Conservation (phyloP, 805 yeast species). For the Yarrowia osloensis region DNA sequence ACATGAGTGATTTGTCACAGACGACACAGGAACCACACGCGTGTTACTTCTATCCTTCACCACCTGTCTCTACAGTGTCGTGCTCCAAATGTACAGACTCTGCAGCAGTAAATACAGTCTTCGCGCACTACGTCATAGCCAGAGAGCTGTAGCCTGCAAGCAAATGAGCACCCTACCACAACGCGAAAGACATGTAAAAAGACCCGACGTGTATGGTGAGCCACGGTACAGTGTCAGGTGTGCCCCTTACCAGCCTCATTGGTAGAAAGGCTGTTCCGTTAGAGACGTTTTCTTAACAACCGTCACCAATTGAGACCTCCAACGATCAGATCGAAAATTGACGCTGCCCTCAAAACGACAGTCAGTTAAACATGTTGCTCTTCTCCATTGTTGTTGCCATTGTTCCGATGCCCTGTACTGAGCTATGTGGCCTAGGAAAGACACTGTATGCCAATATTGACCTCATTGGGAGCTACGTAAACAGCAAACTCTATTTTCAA, state of each 20-base stretch:
- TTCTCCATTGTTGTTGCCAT: background rate
- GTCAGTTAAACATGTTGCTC: background rate
- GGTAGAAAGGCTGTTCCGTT: background rate
- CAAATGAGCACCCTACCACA: constrained; percentile 5
- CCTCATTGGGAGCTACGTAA: constrained; percentile 21
- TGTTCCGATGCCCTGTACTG: constrained; percentile 25
- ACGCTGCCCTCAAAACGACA: background rate
- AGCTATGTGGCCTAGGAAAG: background rate
- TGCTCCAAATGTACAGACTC: constrained; percentile 1
- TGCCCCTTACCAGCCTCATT: background rate
- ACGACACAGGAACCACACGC: too few species aligned
- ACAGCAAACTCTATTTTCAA: constrained; percentile 13
- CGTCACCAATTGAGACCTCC: background rate
- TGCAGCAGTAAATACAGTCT: constrained; percentile 2
- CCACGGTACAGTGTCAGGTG: background rate
- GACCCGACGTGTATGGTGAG: constrained; percentile 2
- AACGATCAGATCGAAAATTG: background rate
- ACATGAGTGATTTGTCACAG: too few species aligned
- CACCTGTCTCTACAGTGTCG: background rate
- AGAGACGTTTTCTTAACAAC: background rate
- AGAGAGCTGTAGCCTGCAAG: background rate
- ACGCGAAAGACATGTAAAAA: background rate
- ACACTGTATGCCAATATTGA: constrained; percentile 20
- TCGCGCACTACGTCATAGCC: constrained; percentile 5
- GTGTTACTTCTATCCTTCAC: background rate